Evolutionary conservation across 1,284 basidiomycete genomes (phyloP).

Genomic region (Sanghuangporus weigelae): DNA sequence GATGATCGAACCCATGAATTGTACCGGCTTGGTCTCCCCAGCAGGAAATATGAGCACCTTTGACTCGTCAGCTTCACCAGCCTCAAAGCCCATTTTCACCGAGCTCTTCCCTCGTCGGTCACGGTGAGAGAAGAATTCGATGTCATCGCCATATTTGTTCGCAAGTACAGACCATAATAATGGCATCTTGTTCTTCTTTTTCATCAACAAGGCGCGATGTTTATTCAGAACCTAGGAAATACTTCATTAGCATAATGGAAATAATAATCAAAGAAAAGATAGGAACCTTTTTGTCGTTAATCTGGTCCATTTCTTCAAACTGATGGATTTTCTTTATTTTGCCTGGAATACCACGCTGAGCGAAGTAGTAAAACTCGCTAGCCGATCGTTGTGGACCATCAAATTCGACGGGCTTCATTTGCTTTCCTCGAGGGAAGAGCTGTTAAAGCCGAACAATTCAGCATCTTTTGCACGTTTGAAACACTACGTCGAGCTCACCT

Average conservation of each 20-base stretch:
- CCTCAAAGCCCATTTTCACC: constrained; percentile 49
- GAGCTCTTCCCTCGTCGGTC: constrained; percentile 62
- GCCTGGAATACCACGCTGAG: constrained; percentile 68
- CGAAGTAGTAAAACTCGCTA: constrained; percentile 74
- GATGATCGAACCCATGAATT: constrained; percentile 52
- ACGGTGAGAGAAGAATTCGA: constrained; percentile 63
- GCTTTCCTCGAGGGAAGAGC: constrained; percentile 72
- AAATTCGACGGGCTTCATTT: constrained; percentile 64
- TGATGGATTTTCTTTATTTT: constrained; percentile 60
- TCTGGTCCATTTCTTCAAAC: constrained; percentile 55
- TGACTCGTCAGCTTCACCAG: constrained; percentile 46
- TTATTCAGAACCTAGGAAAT: constrained; percentile 43
- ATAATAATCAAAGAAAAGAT: not conserved
- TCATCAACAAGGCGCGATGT: constrained; percentile 70
- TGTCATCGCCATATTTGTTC: constrained; percentile 64
- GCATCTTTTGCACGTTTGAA: constrained; percentile 8
- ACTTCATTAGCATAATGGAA: not conserved
- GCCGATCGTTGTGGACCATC: constrained; percentile 68
- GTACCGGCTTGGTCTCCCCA: constrained; percentile 46
- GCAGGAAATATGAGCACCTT: constrained; percentile 64
- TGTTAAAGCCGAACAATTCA: constrained; percentile 23
- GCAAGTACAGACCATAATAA: constrained; percentile 82
- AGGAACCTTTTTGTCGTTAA: constrained; percentile 43
- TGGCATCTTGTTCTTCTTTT: constrained; percentile 73
- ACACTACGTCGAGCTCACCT: constrained; percentile 35